phyloP scores from a whole-genome alignment of 225 moss, liverwort and hornwort species.

The Climacium dendroides region DNA sequence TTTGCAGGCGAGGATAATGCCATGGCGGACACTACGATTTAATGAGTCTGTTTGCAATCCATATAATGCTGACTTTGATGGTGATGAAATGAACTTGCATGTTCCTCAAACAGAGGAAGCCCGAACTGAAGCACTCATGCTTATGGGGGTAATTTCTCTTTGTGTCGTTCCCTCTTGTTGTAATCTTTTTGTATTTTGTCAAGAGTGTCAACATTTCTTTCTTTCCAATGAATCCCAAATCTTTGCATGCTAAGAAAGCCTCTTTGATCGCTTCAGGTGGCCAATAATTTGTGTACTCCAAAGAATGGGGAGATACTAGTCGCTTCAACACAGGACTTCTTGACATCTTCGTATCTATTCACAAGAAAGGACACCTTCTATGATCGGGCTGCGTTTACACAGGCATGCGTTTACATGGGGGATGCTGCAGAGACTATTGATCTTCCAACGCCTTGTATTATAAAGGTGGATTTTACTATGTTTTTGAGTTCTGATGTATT shows the following conservation, averaged over 20 bases:
- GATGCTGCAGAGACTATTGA: conserved; percentile 70
- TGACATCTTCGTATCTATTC: conserved; percentile 85
- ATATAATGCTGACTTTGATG: conserved; percentile 99
- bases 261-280: conserved; percentile 43
- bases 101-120: conserved; percentile 99
- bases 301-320: conserved; percentile 99
- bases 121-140: conserved; percentile 90
- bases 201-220: neutral
- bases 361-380: conserved; percentile 94
- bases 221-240: neutral
- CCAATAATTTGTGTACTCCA: conserved; percentile 89
- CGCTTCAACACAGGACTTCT: conserved; percentile 93
- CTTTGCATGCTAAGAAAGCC: neutral
- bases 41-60: conserved; percentile 99
- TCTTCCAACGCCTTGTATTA: conserved; percentile 83
- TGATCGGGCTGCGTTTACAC: conserved; percentile 80
- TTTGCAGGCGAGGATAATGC: conserved; percentile 85
- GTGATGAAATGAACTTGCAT: conserved; percentile 99
- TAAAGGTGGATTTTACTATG: conserved; percentile 43
- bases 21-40: conserved; percentile 93
- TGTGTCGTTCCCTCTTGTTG: neutral
- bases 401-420: conserved; percentile 87
- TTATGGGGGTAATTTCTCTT: conserved; percentile 72
- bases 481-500: neutral
- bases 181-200: neutral